Conservation (phyloP, 75 land plant genomes). For the Selaginella moellendorffii region DNA sequence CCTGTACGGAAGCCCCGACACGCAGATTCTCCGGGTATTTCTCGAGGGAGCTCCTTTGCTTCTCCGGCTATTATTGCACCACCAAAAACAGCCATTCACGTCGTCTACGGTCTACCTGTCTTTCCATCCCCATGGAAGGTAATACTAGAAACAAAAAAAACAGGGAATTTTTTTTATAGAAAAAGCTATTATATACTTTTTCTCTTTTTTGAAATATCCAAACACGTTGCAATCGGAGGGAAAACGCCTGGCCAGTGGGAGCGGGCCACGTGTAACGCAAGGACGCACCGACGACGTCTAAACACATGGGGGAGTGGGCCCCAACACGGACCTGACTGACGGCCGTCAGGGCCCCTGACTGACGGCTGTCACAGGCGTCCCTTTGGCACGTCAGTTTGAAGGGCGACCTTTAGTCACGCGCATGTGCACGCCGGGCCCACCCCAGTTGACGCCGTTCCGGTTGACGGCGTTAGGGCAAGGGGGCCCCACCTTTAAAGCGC, state of each 20-base stretch:
- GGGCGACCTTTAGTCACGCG: conserved; percentile 1
- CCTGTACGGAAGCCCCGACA: neutral
- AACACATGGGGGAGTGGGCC: neutral
- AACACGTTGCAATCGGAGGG: neutral
- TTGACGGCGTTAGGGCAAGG: neutral
- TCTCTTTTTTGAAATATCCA: too few relatives aligned
- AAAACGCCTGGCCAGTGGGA: neutral
- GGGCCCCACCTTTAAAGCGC: neutral
- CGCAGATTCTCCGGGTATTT: neutral
- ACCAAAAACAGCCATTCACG: too few relatives aligned
- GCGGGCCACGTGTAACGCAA: neutral
- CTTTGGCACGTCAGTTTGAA: neutral
- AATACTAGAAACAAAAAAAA: too few relatives aligned
- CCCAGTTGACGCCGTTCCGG: too few relatives aligned
- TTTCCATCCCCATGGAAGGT: too few relatives aligned
- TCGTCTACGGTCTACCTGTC: too few relatives aligned
- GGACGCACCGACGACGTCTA: neutral
- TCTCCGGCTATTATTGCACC: neutral
- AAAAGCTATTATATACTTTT: too few relatives aligned
- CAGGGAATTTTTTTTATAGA: too few relatives aligned
- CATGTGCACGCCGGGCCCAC: neutral
- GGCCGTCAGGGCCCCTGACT: neutral
- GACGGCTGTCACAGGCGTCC: conserved; percentile 2
- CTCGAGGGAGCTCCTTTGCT: neutral
- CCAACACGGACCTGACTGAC: conserved; percentile 2